Base-by-base conservation (phyloP, 805 yeast genomes). In the Phaffomyces opuntiae region DNA sequence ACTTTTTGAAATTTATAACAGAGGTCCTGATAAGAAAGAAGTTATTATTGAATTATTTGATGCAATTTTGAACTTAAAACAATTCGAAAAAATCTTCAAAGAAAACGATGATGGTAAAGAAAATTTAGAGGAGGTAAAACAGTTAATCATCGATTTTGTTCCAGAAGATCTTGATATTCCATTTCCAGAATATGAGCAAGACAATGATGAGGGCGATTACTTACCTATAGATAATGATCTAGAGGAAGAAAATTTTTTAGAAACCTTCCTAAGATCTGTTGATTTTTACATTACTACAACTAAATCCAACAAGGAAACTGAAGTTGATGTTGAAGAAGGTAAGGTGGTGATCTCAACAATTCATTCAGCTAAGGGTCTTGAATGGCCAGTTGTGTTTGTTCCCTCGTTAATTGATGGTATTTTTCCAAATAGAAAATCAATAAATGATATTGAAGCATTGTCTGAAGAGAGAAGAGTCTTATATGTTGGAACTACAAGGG, bases 321-420 rank as follows among this genome's bases (percentile, higher is more conserved):
- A 67, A 55, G 43, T 55, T 27, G 49, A 48, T 7, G 19, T 21
- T n/a, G 47, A 44, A 3, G 67, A 47, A 4, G 70, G 66, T 1
- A 55, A 54, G n/a, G 72, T 79, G 1, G 64, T 75, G 0, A 64
- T 91, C 0, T 83, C 95, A 0, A 93, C 98, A 0, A 83, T 91
- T 12, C 99, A 91, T 60, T 87, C 89, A 0, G 80, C 97, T 1
- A 91, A 91, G 61, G 99, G 99, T 1, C 69, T 90, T 2, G 99
- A 91, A 60, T 91, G 98, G 97, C 91, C 96, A 0, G 78, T 87
- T 13, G 97, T 91, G 0, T 87, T 87, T 58, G 75, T 87, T 12
- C 88, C 95, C 0, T 83, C 87, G 0, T 64, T 86, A 16, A 69
- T 75, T 31, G 87, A 84, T 40, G 83, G 84, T 1, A 62, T 77